phyloP scores from a whole-genome alignment of 2,329 filamentous ascomycete genomes.

The Macrophomina pseudophaseolina region DNA sequence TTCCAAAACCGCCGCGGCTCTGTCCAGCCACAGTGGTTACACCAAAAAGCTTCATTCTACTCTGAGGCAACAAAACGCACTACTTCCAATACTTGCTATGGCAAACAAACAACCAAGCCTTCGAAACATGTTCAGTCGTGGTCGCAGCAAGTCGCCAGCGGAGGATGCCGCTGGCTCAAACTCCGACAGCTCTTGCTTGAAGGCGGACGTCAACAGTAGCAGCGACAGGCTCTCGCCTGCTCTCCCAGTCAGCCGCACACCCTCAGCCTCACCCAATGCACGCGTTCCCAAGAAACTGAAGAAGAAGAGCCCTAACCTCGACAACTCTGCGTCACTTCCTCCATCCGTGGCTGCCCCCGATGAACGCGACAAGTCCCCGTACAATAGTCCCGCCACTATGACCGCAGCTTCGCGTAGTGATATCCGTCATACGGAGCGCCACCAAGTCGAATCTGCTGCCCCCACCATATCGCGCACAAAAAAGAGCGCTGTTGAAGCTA shows the following conservation, averaged over 20 bases:
- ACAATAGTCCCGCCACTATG: neutral
- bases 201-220: neutral
- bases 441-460: neutral
- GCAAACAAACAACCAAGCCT: constrained; percentile 4
- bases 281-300: constrained; percentile 6
- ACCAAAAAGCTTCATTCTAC: neutral
- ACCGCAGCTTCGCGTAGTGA: neutral
- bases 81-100: neutral
- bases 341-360: neutral
- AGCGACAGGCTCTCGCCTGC: neutral
- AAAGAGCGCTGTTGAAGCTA: neutral
- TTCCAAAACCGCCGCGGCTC: neutral
- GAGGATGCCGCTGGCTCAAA: neutral
- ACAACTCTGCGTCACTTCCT: neutral
- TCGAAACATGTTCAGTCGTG: constrained; percentile 4
- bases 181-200: constrained; percentile 1
- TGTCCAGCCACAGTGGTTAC: neutral
- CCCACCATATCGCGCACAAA: neutral
- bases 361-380: neutral
- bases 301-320: constrained; percentile 1
- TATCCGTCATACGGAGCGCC: constrained; percentile 1
- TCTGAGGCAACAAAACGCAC: neutral
- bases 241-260: neutral
- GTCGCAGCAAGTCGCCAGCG: constrained; percentile 1
- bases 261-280: neutral